Evolutionary conservation across 108 stramenopile species (phyloP), one percentile per base, ranked within the genome.

Genomic region (Skeletonema costatum): DNA sequence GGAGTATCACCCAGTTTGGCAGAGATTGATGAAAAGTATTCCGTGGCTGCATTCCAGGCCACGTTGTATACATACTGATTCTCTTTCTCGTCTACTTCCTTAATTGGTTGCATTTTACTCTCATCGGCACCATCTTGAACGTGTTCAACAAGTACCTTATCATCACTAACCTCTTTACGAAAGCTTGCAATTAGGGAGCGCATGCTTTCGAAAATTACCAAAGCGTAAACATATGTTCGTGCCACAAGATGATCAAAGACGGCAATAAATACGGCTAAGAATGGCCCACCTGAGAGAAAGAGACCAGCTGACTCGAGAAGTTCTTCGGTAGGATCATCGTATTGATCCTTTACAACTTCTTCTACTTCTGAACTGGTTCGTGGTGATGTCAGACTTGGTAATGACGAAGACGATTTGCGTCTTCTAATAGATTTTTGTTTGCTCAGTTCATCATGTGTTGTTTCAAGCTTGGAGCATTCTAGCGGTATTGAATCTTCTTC

Each of bases 271-370:
- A 80, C 66, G n/a, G 76, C 44, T 19, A 81, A 56, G 39, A 86
- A 82, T 16, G 85, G 85, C 2, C 77, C 77, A 8, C 85, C 85
- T 11, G 85, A 86, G n/a, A 70, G 44, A 35, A 70, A 75, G 25
- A 79, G 73, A 7, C 89, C 90, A 1, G 87, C 90, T 10, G 84
- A 75, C 41, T 93, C 89, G 19, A 93, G 76, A 10, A 93, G 72
- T 38, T 86, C 85, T 70, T 91, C 92, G 14, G 90, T 79, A 50
- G 83, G 75, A 38, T 81, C 73, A 53, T 83, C 84, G 5, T 74
- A 31, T 66, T 76, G 73, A 9, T 63, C 25, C 16, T 78, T 64
- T 35, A 0, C 32, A 39, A n/a, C 39, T 56, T 21, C 33, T 42
- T n/a, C 14, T 68, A 10, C 33, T 13, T 21, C 14, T 14, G 56